phyloP scores from a whole-genome alignment of 176 grass and related monocot species.

The Microstegium vimineum region DNA sequence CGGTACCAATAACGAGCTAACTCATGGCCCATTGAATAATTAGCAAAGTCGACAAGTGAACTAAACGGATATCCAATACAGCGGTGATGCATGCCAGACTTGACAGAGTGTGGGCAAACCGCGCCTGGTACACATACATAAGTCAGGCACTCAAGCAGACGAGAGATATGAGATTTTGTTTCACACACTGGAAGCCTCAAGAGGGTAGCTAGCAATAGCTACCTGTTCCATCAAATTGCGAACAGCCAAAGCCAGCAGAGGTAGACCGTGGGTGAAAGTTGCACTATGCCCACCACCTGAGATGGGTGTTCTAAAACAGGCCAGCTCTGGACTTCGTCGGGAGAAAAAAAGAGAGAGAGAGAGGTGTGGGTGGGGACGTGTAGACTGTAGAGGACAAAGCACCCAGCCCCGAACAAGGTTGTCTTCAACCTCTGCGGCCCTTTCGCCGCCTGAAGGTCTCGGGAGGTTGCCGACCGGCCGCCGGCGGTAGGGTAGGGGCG shows the following conservation, averaged over 20 bases:
- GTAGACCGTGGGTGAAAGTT: conserved; percentile 84
- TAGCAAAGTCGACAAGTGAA: conserved; percentile 93
- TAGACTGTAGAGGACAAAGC: too few species aligned
- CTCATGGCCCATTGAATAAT: conserved; percentile 92
- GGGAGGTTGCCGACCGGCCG: too few species aligned
- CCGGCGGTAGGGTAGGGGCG: too few species aligned
- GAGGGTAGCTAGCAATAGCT: neutral
- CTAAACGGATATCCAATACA: conserved; percentile 91
- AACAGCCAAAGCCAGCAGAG: conserved; percentile 86
- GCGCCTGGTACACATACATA: conserved; percentile 42
- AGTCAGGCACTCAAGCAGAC: neutral
- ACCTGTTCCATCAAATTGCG: conserved; percentile 99
- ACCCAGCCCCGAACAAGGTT: too few species aligned
- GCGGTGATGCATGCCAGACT: conserved; percentile 96
- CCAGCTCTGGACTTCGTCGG: conserved; percentile 64
- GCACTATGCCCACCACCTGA: conserved; percentile 97
- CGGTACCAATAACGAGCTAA: conserved; percentile 14
- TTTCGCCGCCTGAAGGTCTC: too few species aligned
- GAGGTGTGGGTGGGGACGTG: too few species aligned
- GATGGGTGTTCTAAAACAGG: conserved; percentile 91
- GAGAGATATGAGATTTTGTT: neutral
- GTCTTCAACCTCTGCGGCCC: too few species aligned
- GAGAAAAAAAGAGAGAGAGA: too few species aligned
- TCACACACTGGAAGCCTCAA: neutral
- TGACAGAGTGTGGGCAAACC: conserved; percentile 91